Evolutionary conservation across 768 basidiomycete species (phyloP).

Genomic region (Mycena kentingensis): DNA sequence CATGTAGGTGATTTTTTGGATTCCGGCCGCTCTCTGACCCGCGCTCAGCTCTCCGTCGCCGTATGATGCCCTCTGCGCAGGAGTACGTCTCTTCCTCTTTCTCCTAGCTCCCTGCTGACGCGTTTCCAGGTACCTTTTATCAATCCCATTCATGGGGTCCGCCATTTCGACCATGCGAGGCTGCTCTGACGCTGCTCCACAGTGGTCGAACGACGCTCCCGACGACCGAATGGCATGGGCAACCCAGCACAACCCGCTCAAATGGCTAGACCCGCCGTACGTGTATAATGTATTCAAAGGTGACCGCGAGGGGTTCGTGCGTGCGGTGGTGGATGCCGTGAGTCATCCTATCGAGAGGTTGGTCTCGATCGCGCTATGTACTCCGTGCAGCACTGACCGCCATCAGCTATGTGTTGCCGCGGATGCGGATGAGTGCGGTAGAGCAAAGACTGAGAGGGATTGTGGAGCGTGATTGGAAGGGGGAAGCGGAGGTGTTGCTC

Average conservation of each 20-base stretch:
- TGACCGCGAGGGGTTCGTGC: slow-evolving; percentile 31
- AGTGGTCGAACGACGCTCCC: slow-evolving; percentile 32
- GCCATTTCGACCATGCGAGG: too few species aligned
- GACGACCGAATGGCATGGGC: slow-evolving; percentile 30
- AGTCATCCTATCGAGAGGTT: slow-evolving; percentile 34
- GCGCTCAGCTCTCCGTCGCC: too few species aligned
- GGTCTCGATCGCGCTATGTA: neutral
- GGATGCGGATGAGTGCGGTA: slow-evolving; percentile 31
- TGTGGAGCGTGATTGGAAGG: slow-evolving; percentile 35
- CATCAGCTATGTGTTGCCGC: slow-evolving; percentile 29
- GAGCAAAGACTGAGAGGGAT: slow-evolving; percentile 25
- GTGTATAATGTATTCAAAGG: slow-evolving; percentile 35
- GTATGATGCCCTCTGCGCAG: too few species aligned
- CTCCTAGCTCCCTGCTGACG: too few species aligned
- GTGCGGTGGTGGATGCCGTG: slow-evolving; percentile 30
- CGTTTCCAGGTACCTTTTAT: too few species aligned
- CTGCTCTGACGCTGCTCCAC: too few species aligned
- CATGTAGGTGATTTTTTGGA: too few species aligned
- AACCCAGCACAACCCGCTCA: slow-evolving; percentile 34
- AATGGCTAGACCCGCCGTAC: too few species aligned
- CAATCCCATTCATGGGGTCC: too few species aligned
- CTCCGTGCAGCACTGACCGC: neutral
- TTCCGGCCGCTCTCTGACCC: too few species aligned
- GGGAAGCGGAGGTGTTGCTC: slow-evolving; percentile 22
- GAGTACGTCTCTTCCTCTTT: too few species aligned